Evolutionary conservation across 2,329 filamentous ascomycete species (phyloP).

Genomic region (Lomentospora prolificans): DNA sequence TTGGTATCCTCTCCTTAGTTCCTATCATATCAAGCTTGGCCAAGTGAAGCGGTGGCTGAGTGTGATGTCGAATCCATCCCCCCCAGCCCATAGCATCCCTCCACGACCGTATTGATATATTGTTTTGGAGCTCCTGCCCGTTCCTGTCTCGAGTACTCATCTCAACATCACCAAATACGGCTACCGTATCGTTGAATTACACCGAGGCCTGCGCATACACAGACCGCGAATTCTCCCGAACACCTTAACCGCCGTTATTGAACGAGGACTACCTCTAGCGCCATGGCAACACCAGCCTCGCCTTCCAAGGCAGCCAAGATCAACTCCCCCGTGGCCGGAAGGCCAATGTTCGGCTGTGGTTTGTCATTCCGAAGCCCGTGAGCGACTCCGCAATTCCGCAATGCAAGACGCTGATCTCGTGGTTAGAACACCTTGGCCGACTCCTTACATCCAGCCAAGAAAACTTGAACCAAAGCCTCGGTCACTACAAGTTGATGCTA

Average conservation of each 20-base stretch:
- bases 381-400: neutral
- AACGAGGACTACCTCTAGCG: constrained; percentile 18
- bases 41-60: too few species aligned
- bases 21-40: too few species aligned
- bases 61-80: too few species aligned
- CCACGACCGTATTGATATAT: too few species aligned
- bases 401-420: neutral
- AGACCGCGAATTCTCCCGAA: too few species aligned
- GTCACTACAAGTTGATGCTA: constrained; percentile 63
- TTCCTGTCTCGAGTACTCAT: too few species aligned
- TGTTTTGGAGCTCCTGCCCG: too few species aligned
- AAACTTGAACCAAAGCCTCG: constrained; percentile 57
- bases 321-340: constrained; percentile 48
- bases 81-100: too few species aligned
- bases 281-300: constrained; percentile 34
- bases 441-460: constrained; percentile 53
- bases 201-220: too few species aligned
- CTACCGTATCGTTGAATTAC: too few species aligned
- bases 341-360: constrained; percentile 57
- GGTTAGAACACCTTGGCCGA: constrained; percentile 59
- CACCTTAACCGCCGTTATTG: neutral
- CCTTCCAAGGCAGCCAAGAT: constrained; percentile 46
- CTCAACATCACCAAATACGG: too few species aligned
- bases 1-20: too few species aligned
- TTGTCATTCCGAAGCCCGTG: constrained; percentile 20